These are phyloP conservation scores for Trichophyton mentagrophytes DNA, from an alignment of 2,329 filamentous ascomycete species.

Conservation along the genomic window DNA sequence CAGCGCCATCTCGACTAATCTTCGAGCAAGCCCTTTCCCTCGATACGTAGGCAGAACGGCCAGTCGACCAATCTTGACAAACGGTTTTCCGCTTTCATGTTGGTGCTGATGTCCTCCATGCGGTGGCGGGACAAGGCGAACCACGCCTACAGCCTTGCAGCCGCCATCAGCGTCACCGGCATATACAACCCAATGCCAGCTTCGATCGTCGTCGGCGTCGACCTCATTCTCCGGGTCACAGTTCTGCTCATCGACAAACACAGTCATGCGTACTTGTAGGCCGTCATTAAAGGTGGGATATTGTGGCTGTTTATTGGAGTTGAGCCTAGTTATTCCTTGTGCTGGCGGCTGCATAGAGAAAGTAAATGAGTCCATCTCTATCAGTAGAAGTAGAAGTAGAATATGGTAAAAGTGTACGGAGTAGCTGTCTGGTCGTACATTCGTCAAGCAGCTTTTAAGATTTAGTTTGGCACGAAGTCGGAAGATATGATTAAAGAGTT, in stretches of 20 bases:
- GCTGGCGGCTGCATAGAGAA: not conserved
- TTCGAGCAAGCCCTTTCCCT: slow-evolving; percentile 33
- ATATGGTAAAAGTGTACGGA: not conserved
- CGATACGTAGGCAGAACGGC: not conserved
- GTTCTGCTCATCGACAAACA: slow-evolving; percentile 47
- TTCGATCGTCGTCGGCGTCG: slow-evolving; percentile 65
- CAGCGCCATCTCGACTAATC: slow-evolving; percentile 55
- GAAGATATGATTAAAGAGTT: no score
- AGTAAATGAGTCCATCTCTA: not conserved
- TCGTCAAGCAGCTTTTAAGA: no score
- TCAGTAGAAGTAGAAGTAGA: not conserved
- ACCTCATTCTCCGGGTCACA: slow-evolving; percentile 55
- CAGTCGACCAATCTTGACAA: not conserved
- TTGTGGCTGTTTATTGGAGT: slow-evolving; percentile 13
- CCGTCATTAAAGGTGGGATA: slow-evolving; percentile 48
- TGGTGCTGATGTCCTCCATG: not conserved
- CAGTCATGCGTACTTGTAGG: slow-evolving; percentile 44
- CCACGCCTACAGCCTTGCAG: slow-evolving; percentile 55
- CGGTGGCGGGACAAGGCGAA: slow-evolving; percentile 71
- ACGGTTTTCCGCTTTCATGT: not conserved
- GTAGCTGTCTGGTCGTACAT: no score
- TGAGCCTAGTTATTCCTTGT: not conserved
- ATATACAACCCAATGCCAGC: slow-evolving; percentile 84
- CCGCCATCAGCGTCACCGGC: slow-evolving; percentile 40
- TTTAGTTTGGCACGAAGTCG: no score